phyloP scores from a whole-genome alignment of 805 yeast genomes.

The Wickerhamomyces strasburgensis region DNA sequence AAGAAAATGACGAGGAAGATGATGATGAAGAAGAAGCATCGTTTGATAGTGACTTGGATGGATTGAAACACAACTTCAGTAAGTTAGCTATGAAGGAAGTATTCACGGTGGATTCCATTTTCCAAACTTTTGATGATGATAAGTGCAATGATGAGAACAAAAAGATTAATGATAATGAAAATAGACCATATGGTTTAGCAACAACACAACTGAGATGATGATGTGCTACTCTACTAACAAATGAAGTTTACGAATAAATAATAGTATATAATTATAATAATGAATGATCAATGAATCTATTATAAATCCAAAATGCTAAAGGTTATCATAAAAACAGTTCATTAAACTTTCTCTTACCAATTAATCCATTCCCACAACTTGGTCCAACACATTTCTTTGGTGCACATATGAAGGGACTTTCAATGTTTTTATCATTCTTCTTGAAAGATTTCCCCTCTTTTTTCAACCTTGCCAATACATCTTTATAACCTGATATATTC shows the following conservation, averaged over 20 bases:
- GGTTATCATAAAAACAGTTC: conserved; percentile 42
- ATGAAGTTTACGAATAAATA: background rate
- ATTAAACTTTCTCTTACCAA: conserved; percentile 45
- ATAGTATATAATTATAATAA: too few relatives aligned
- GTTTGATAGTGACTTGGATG: too few relatives aligned
- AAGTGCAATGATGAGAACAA: too few relatives aligned
- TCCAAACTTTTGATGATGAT: too few relatives aligned
- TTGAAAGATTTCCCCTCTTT: conserved; percentile 17
- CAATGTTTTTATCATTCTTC: conserved; percentile 15
- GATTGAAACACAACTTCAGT: too few relatives aligned
- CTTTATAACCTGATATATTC: conserved; percentile 45
- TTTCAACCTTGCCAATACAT: conserved; percentile 15
- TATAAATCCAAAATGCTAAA: background rate
- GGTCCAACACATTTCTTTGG: conserved; percentile 55
- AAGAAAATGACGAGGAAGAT: conserved; percentile 2
- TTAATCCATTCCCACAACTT: conserved; percentile 41
- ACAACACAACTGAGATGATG: conserved; percentile 1
- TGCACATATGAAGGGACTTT: conserved; percentile 42
- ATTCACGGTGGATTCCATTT: too few relatives aligned
- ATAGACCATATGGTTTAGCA: conserved; percentile 1
- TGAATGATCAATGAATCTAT: too few relatives aligned
- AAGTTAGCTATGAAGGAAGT: too few relatives aligned
- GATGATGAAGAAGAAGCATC: background rate
- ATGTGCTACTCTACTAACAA: too few relatives aligned
- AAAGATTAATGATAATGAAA: too few relatives aligned